These are phyloP conservation scores for Euclidium syriacum DNA, from an alignment of 345 rosid genomes.

Conservation along the genomic window DNA sequence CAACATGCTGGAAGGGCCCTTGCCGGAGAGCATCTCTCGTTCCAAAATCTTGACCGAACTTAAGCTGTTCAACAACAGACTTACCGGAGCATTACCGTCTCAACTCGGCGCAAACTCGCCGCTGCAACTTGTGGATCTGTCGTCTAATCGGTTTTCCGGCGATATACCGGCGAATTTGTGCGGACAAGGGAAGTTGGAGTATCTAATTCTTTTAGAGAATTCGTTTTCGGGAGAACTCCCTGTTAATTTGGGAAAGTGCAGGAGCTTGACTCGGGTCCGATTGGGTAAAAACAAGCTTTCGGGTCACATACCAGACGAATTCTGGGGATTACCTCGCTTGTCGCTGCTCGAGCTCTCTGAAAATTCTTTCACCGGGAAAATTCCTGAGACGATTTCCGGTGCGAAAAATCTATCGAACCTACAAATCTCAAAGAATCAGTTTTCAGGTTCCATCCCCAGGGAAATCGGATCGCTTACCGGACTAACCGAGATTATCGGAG, in stretches of 20 bases:
- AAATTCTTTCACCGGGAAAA: constrained; percentile 53
- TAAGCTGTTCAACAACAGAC: constrained; percentile 62
- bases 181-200: constrained; percentile 42
- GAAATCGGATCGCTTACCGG: constrained; percentile 47
- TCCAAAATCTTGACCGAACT: constrained; percentile 59
- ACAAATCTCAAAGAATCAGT: constrained; percentile 50
- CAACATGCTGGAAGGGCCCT: constrained; percentile 58
- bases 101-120: constrained; percentile 62
- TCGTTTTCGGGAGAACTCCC: constrained; percentile 72
- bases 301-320: constrained; percentile 48
- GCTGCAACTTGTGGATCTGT: constrained; percentile 47
- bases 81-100: constrained; percentile 58
- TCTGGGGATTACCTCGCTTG: constrained; percentile 74
- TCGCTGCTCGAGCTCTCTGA: constrained; percentile 59
- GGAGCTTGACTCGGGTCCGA: constrained; percentile 62
- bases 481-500: constrained; percentile 51
- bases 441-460: constrained; percentile 55
- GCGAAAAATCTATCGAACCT: constrained; percentile 65
- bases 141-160: constrained; percentile 61
- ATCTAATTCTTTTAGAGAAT: constrained; percentile 56
- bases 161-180: constrained; percentile 60
- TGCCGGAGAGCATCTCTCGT: constrained; percentile 58
- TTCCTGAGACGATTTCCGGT: constrained; percentile 38
- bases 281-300: constrained; percentile 50
- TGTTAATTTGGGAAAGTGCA: constrained; percentile 46